Evolutionary conservation across 768 basidiomycete species (phyloP), one percentile per base, ranked within the genome.

Genomic region (Ephemerocybe angulata): DNA sequence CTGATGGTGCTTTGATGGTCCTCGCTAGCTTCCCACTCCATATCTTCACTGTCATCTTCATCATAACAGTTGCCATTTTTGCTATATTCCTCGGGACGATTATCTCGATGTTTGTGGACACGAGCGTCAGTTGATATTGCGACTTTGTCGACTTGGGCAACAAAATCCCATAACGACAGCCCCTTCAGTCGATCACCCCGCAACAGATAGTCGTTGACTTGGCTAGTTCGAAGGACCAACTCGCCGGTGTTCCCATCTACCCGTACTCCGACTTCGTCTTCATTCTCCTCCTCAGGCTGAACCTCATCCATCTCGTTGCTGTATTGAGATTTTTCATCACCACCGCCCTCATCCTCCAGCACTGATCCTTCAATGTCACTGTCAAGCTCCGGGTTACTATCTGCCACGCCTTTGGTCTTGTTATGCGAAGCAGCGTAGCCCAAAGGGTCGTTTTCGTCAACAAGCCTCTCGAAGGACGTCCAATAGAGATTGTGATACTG

Each of bases 401-500:
- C 21, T 24, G 12, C 7, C 21, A n/a, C 15, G 15, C 5, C 38
- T 41, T 5, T 41, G 38, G 38, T 5, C 5, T 17, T 41, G 38
- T 17, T 13, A n/a, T 5, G 7, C 4, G 10, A 12, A 8, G 4
- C 43, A 28, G 8, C 22, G 7, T 12, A n/a, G 25, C 8, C 19
- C 4, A 22, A 11, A 4, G 21, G 25, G 25, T 6, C 19, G 17
- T 61, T 30, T 8, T 48, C 2, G 12, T 72, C 51, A 2, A 75
- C 31, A 22, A 59, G 59, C 3, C 7, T 46, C 49, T 74, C 70
- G 54, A 73, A 71, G 1, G 47, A 52, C 0, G 64, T 66, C 75
- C 74, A 78, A 54, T 67, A 76, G 1, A 77, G 49, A 7, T 64
- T 61, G 0, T 49, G n/a, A 51, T 58, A 77, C 4, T 56, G 8